Evolutionary conservation across 2,329 filamentous ascomycete species (phyloP).

Genomic region (Xylariaceae sp.): DNA sequence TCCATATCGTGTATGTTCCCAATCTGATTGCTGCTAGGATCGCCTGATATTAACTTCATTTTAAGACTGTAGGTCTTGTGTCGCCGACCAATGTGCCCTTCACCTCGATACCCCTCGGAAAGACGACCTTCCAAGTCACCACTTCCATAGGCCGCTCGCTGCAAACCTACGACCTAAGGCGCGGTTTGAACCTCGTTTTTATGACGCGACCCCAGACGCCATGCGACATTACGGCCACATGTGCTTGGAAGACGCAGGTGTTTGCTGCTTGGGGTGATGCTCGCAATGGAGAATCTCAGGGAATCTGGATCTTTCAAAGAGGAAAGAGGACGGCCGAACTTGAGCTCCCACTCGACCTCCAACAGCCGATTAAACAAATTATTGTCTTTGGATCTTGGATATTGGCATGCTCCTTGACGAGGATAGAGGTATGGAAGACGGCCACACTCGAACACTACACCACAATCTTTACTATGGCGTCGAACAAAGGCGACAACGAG

Average conservation of each 20-base stretch:
- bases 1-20: conserved; percentile 69
- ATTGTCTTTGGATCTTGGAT: conserved; percentile 89
- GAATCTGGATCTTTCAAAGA: conserved; percentile 87
- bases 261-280: conserved; percentile 84
- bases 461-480: conserved; percentile 61
- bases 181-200: conserved; percentile 88
- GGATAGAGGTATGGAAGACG: conserved; percentile 87
- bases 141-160: conserved; percentile 87
- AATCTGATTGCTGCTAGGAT: conserved; percentile 1
- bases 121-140: conserved; percentile 95
- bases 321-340: conserved; percentile 80
- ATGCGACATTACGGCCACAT: conserved; percentile 76
- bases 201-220: conserved; percentile 89
- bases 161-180: conserved; percentile 92
- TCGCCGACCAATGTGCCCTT: conserved; percentile 90
- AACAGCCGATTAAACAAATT: conserved; percentile 71
- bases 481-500: conserved; percentile 55
- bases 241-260: conserved; percentile 80
- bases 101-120: conserved; percentile 81
- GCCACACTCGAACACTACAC: conserved; percentile 85
- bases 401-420: conserved; percentile 69
- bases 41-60: conserved; percentile 2
- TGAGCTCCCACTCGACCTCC: conserved; percentile 58
- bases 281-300: conserved; percentile 49
- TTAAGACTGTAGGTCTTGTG: conserved; percentile 84